Base-by-base conservation (phyloP, 768 basidiomycete species). In the Boletus reticuloceps region DNA sequence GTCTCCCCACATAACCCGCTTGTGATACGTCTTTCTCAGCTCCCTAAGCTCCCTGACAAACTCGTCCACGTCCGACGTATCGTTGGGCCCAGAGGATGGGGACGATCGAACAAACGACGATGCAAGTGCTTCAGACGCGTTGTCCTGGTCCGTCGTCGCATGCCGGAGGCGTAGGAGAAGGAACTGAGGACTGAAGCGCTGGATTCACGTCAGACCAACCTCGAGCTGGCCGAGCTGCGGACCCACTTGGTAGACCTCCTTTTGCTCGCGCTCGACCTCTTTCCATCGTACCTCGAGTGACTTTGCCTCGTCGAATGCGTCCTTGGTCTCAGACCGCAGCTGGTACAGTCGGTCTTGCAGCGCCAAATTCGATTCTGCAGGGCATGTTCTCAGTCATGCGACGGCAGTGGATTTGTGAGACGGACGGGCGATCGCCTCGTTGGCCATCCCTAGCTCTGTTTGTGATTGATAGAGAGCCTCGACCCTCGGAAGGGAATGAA, bases 31-130 rank as follows among this genome's bases (percentile, higher is more conserved):
- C 73, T 92, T 95, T 60, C 96, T 75, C 39, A 85, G 69, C 49
- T 94, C 92, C 65, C 88, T 91, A 75, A 95, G 97, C 62, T 92
- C 85, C 63, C 78, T 85, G 50, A 97, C 82, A 60, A 98, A 98
- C 42, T 88, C 84, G 55, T 97, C 94, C 22, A 94, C 81, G 34
- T 90, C 89, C 50, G 59, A 49, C 56, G 69, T 58, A 42, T 71
- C 68, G 47, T 54, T 62, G 51, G 58, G 38, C 22, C 27, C 61
- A 19, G 72, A 59, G 19, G 72, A 64, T 8, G 75, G 66, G 10
- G 79, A 78, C 7, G 82, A 82, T 53, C 89, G 85, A 27, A 97
- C 80, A 67, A 98, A 97, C 0, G 83, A 74, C n/a, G 85, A 81
- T 1, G 94, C 93, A 22, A 96, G 73, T 3, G 84, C 77, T 70